Conservation (phyloP, 805 yeast species). For the Cyberlindnera japonica region DNA sequence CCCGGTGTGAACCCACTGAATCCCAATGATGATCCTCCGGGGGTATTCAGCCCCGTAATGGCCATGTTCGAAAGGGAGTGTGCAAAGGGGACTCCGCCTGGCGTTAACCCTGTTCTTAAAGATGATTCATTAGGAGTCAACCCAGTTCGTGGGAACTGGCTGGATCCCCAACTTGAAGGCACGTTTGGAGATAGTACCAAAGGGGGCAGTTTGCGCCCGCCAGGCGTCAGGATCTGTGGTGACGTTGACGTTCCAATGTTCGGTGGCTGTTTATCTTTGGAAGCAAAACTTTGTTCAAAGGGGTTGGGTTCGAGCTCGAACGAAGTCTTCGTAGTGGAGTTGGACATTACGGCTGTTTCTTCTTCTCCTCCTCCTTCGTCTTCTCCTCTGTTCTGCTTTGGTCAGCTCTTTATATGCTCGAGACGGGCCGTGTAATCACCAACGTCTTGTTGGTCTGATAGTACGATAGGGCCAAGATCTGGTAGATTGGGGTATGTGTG, state of each 20-base stretch:
- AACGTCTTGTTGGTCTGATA: too few relatives aligned
- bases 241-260: constrained; percentile 35
- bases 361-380: too few relatives aligned
- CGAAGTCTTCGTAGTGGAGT: constrained; percentile 29
- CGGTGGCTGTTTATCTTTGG: constrained; percentile 39
- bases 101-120: constrained; percentile 68
- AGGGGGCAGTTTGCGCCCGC: constrained; percentile 52
- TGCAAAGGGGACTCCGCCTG: constrained; percentile 47
- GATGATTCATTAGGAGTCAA: constrained; percentile 76
- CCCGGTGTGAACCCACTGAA: constrained; percentile 34
- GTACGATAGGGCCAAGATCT: too few relatives aligned
- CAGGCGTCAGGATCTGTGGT: constrained; percentile 51
- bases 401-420: too few relatives aligned
- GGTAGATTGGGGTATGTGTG: too few relatives aligned
- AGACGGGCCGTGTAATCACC: too few relatives aligned
- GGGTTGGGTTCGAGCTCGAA: constrained; percentile 91
- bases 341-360: too few relatives aligned
- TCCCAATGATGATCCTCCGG: constrained; percentile 16
- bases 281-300: constrained; percentile 91
- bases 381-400: too few relatives aligned
- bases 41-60: constrained; percentile 24
- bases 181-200: constrained; percentile 31
- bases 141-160: constrained; percentile 43
- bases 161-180: constrained; percentile 22
- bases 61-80: constrained; percentile 36